Percentiles rank a stretch among this genome's conserved stretches.
These are phyloP conservation scores for Acanthamoeba castellanii DNA, from an alignment of 208 protist genomes.

Conservation along the genomic window DNA sequence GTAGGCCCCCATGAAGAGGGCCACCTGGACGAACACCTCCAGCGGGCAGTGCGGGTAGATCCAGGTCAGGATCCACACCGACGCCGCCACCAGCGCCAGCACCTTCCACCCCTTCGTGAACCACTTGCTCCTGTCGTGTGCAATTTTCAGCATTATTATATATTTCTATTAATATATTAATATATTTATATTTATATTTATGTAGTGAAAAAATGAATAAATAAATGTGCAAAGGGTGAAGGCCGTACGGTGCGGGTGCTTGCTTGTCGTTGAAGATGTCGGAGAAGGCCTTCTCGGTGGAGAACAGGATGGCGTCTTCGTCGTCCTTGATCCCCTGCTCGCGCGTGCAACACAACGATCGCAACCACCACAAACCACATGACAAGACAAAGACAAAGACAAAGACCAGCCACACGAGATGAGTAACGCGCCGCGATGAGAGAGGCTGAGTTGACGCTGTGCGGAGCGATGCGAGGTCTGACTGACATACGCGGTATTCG, in stretches of 20 bases:
- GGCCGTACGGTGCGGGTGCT: background rate
- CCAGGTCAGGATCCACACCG: constrained; percentile 49
- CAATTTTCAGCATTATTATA: too few species aligned
- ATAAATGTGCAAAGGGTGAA: background rate
- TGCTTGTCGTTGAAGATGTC: constrained; percentile 42
- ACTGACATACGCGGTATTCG: background rate
- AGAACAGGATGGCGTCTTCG: constrained; percentile 58
- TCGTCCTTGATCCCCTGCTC: constrained; percentile 65
- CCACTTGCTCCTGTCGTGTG: constrained; percentile 12
- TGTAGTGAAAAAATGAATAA: background rate
- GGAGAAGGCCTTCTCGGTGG: constrained; percentile 62
- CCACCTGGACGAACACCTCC: constrained; percentile 45
- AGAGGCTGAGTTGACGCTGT: too few species aligned
- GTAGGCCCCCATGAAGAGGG: constrained; percentile 44
- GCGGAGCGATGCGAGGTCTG: background rate
- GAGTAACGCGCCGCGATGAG: background rate
- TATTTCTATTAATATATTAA: background rate
- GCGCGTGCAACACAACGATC: background rate
- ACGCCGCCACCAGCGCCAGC: constrained; percentile 29
- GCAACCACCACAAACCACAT: background rate
- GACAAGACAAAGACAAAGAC: background rate
- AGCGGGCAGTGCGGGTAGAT: constrained; percentile 68
- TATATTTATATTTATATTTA: too few species aligned
- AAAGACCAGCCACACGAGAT: background rate
- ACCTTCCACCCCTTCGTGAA: constrained; percentile 52